These are phyloP conservation scores for Zymoseptoria brevis DNA, from an alignment of 2,329 filamentous ascomycete species.

Conservation along the genomic window DNA sequence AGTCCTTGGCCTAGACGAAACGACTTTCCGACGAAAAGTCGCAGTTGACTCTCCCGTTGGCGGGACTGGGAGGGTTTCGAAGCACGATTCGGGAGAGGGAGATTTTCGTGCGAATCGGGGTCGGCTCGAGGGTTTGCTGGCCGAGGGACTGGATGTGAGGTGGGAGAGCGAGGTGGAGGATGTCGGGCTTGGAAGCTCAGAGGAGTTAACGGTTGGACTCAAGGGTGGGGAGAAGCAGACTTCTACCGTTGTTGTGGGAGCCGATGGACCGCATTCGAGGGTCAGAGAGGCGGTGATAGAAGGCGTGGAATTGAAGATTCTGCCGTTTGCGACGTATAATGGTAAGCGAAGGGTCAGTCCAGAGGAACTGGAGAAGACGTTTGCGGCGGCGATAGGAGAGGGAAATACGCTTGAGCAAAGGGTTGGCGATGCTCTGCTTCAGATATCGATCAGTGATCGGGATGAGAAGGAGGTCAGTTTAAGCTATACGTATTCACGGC, in stretches of 20 bases:
- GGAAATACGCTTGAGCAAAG: constrained; percentile 23
- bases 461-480: constrained; percentile 23
- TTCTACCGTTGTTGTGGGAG: constrained; percentile 26
- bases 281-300: constrained; percentile 25
- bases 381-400: constrained; percentile 11
- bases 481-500: constrained; percentile 36
- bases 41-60: constrained; percentile 27
- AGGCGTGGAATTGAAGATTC: constrained; percentile 21
- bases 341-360: constrained; percentile 22
- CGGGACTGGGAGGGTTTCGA: constrained; percentile 17
- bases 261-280: constrained; percentile 34
- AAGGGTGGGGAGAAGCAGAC: constrained; percentile 2
- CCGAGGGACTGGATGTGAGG: constrained; percentile 31
- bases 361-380: constrained; percentile 9
- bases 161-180: constrained; percentile 25
- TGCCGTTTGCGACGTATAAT: constrained; percentile 34
- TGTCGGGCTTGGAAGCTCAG: constrained; percentile 1
- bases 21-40: constrained; percentile 24
- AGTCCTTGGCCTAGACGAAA: constrained; percentile 27
- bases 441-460: constrained; percentile 29
- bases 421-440: constrained; percentile 20
- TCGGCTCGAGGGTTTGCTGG: constrained; percentile 30
- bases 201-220: constrained; percentile 4
- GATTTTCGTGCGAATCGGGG: constrained; percentile 31
- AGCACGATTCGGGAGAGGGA: not conserved